Evolutionary conservation across 1,139 yeast genomes (phyloP), one percentile per base, ranked within the genome.

Genomic region (Candida pseudocylindracea): DNA sequence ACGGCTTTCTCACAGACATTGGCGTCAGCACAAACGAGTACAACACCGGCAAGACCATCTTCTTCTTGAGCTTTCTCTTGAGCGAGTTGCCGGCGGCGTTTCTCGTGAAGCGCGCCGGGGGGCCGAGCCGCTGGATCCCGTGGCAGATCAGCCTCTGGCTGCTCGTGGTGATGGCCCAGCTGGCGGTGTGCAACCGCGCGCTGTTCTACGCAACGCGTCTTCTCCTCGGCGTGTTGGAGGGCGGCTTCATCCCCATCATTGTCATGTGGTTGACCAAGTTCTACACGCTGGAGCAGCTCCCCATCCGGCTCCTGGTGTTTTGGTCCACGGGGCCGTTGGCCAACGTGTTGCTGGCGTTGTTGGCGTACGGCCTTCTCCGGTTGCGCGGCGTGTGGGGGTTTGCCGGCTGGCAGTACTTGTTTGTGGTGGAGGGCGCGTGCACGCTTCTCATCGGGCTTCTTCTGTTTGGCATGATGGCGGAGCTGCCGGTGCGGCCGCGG

Each of bases 71-170:
- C 29, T 53, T 53, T 33, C 44, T 53, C 32, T 41, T 43, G 7
- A 53, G 56, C 2, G 58, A 53, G 36, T 41, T 53, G 31, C 58
- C 58, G 1, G 48, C 54, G 27, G 54, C 53, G 33, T 47, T 53
- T 36, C 36, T 50, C 25, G 50, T 56, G 10, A 53, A 53, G 37
- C 45, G 45, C 37, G 31, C 53, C 12, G 57, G 58, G 2, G 50
- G 57, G n/a, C 30, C 26, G 5, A 57, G 53, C 41, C 38, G 45
- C 10, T 53, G 53, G 45, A 50, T 52, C 32, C 56, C 56, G 2
- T 39, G 45, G 26, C 55, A 51, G 37, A 45, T 52, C 33, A 36
- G 44, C 26, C 39, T 43, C 31, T 52, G 53, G 47, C 42, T 48
- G 35, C 32, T 45, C n/a, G 45, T 51, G 2, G 46, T 54, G 5